Base-by-base conservation (phyloP, 371 early-diverging fungal genomes). In the Sporodiniella umbellata region DNA sequence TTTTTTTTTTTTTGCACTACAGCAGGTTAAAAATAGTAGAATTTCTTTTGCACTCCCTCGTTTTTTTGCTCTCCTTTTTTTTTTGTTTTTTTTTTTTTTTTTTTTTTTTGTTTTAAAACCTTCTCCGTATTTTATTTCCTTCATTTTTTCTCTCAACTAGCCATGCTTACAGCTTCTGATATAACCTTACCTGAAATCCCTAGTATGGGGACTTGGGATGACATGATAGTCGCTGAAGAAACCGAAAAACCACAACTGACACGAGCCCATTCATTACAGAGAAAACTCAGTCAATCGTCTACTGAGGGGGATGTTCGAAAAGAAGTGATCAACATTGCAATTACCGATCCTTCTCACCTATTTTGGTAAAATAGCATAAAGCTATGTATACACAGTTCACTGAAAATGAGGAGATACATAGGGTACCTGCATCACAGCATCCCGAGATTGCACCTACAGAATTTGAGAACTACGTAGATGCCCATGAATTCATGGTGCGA, bases 341-440 rank as follows among this genome's bases (percentile, higher is more conserved):
- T 74, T 0, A 46, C 66, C 22, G 65, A 78, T 58, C 68, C 72
- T 42, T 73, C 74, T 28, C 78, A 78, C 51, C 52, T 78, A 33
- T 78, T 74, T 51, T 78, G 76, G 76, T 72, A 72, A 58, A 49
- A 33, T 24, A 40, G 37, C 45, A 47, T 46, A 24, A 10, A 35
- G 15, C 22, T 35, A n/a, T 2, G 33, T n/a, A 6, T 21, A 4
- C 33, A n/a, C 40, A 14, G 45, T 2, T 25, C 2, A 48, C 42
- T 37, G 35, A 8, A 30, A 15, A 37, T 14, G 31, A 21, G 17
- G 26, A 23, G 10, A 42, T n/a, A n/a, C n/a, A 24, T 53, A 74
- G 83, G 83, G 83, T 82, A 17, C 83, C 83, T 37, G 83, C 83
- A 30, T 72, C 75, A 45, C 73, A 80, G 35, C 83, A 82, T 56